phyloP scores from a whole-genome alignment of 441 rosid species.

The Mallotus repandus region DNA sequence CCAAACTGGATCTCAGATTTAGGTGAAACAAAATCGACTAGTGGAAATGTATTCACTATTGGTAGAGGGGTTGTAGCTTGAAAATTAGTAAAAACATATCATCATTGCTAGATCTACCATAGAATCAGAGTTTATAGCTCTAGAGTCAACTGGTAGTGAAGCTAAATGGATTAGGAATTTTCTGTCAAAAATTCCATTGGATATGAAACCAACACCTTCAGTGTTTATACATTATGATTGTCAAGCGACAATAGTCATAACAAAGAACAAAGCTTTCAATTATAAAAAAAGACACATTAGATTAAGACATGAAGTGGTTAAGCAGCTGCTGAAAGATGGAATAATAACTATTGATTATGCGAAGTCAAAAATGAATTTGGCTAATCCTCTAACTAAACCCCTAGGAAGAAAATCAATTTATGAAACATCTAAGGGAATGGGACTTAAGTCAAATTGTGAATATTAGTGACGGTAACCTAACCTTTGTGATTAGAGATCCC shows the following conservation, averaged over 20 bases:
- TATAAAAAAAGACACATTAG: not conserved
- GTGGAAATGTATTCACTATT: not conserved
- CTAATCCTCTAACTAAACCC: not conserved
- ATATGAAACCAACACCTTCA: too few relatives aligned
- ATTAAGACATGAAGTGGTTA: too few relatives aligned
- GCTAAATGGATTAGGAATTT: too few relatives aligned
- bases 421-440: not conserved
- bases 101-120: too few relatives aligned
- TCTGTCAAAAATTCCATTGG: too few relatives aligned
- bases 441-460: not conserved
- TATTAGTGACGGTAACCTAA: not conserved
- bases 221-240: not conserved
- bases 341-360: too few relatives aligned
- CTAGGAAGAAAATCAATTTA: not conserved
- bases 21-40: not conserved
- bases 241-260: not conserved
- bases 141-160: too few relatives aligned
- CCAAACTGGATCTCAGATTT: too few relatives aligned
- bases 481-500: not conserved
- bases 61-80: not conserved
- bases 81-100: too few relatives aligned
- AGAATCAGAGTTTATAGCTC: too few relatives aligned
- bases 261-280: not conserved
- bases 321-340: too few relatives aligned
- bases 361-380: too few relatives aligned